Percentiles rank a stretch among this genome's conserved stretches.
phyloP scores from a whole-genome alignment of 1,284 basidiomycete species.

The Filobasidium uniguttulatum region DNA sequence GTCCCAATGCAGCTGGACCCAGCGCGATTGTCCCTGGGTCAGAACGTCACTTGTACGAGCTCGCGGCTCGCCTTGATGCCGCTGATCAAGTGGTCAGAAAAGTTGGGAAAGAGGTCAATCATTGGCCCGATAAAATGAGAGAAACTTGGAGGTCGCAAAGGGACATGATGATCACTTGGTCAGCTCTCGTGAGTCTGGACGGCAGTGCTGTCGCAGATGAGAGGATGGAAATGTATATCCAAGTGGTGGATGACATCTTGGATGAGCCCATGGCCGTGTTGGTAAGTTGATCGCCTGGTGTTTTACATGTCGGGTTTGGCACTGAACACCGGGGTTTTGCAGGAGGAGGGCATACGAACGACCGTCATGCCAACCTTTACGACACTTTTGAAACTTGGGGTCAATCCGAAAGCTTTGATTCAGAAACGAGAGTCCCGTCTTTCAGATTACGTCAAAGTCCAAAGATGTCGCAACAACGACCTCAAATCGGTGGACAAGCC shows the following conservation, averaged over 20 bases:
- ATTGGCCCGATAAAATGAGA: constrained; percentile 26
- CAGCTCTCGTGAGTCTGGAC: constrained; percentile 27
- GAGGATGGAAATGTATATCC: constrained; percentile 28
- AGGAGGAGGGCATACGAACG: constrained; percentile 27
- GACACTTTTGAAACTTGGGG: constrained; percentile 25
- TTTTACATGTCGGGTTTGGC: neutral
- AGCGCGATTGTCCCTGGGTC: constrained; percentile 5
- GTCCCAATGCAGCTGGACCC: neutral
- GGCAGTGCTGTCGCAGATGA: constrained; percentile 24
- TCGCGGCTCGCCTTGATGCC: constrained; percentile 23
- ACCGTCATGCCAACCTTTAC: constrained; percentile 29
- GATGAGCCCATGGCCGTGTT: constrained; percentile 24
- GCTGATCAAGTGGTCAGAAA: constrained; percentile 25
- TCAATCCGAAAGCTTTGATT: constrained; percentile 32
- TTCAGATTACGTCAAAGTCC: constrained; percentile 31
- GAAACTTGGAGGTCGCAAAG: constrained; percentile 24
- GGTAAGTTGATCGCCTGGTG: constrained; percentile 20
- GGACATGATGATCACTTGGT: constrained; percentile 23
- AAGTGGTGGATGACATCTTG: constrained; percentile 25
- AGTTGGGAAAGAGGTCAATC: constrained; percentile 30
- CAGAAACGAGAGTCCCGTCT: constrained; percentile 25
- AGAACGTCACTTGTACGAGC: constrained; percentile 17
- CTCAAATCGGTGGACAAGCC: constrained; percentile 22
- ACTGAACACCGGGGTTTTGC: neutral
- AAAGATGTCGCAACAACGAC: constrained; percentile 17